phyloP scores from a whole-genome alignment of 371 early-diverging fungal genomes.

The Batrachochytrium dendrobatidis region DNA sequence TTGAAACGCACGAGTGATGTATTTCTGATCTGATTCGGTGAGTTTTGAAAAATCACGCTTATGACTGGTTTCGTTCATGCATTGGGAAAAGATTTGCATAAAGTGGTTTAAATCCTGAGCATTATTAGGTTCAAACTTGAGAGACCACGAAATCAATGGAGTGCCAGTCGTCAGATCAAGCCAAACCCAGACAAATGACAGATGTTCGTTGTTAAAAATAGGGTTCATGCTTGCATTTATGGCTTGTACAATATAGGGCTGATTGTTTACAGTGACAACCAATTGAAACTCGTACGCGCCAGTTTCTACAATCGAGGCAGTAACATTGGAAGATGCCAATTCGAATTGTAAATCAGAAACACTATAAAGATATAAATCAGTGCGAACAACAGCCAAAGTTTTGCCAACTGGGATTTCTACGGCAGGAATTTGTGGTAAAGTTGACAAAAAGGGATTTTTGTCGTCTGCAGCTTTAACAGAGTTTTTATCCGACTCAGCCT shows the following conservation, averaged over 20 bases:
- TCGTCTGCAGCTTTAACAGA: neutral
- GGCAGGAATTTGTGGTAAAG: constrained; percentile 2
- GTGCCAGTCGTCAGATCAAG: constrained; percentile 20
- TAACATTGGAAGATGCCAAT: constrained; percentile 30
- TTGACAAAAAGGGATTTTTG: neutral
- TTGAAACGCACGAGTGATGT: constrained; percentile 55
- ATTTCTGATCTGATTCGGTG: constrained; percentile 28
- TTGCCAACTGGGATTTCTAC: constrained; percentile 15
- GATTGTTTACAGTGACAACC: constrained; percentile 36
- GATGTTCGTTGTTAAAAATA: constrained; percentile 52
- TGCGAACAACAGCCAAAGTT: constrained; percentile 29
- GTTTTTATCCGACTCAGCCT: neutral
- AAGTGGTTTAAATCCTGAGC: constrained; percentile 27
- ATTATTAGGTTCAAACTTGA: constrained; percentile 38
- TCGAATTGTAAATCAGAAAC: constrained; percentile 39
- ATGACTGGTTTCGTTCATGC: constrained; percentile 36
- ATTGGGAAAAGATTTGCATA: constrained; percentile 50
- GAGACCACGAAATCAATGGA: constrained; percentile 56
- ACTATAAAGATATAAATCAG: constrained; percentile 54
- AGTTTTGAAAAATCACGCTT: constrained; percentile 23
- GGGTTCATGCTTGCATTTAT: constrained; percentile 66
- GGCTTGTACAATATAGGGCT: constrained; percentile 48
- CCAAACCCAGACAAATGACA: constrained; percentile 61
- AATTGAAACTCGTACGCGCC: constrained; percentile 43
- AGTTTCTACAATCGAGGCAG: constrained; percentile 37